phyloP scores from a whole-genome alignment of 345 rosid genomes.

The Boechera stricta region DNA sequence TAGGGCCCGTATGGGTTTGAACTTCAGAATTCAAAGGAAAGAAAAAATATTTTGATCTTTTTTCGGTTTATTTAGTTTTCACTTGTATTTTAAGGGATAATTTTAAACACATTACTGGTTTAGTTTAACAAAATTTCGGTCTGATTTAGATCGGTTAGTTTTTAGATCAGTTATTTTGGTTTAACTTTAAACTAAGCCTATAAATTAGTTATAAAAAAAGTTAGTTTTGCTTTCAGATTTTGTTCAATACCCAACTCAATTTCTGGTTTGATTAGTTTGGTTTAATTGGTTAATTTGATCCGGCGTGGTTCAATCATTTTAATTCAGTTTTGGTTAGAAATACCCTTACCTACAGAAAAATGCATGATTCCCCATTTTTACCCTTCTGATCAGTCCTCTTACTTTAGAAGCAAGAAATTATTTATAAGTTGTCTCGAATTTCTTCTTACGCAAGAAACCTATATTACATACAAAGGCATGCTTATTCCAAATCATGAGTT shows the following conservation, averaged over 20 bases:
- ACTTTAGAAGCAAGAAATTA: not conserved
- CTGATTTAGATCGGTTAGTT: not conserved
- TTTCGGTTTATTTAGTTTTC: not conserved
- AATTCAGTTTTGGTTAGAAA: not conserved
- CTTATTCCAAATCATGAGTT: constrained; percentile 11
- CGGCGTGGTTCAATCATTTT: not conserved
- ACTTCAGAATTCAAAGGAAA: too few species aligned
- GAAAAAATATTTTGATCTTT: not conserved
- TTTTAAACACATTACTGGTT: not conserved
- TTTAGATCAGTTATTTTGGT: too few species aligned
- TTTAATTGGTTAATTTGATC: not conserved
- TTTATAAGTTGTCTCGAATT: not conserved
- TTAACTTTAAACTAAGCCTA: too few species aligned
- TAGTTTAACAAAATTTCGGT: not conserved
- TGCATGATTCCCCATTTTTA: too few species aligned
- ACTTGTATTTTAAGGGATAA: not conserved
- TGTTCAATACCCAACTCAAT: not conserved
- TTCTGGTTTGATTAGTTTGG: too few species aligned
- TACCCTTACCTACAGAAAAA: not conserved
- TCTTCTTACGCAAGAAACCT: constrained; percentile 16
- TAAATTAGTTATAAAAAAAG: too few species aligned
- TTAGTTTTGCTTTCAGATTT: too few species aligned
- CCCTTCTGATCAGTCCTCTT: not conserved
- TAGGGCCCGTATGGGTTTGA: too few species aligned
- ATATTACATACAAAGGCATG: not conserved